Conservation (phyloP, 2,329 filamentous ascomycete genomes). For the Fusarium tuaranense region DNA sequence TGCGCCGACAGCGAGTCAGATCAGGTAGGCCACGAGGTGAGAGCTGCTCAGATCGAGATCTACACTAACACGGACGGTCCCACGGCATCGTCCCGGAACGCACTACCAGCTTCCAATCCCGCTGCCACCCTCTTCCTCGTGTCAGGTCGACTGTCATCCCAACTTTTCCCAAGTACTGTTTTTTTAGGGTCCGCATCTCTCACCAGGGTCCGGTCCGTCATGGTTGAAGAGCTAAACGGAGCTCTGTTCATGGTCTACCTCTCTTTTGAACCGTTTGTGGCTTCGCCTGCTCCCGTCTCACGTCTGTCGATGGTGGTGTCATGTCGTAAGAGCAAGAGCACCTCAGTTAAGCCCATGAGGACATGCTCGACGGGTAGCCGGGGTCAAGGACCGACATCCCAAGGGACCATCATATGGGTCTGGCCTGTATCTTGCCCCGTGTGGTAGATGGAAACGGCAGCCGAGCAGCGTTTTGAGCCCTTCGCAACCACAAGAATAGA, state of each 20-base stretch:
- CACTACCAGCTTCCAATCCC: conserved; percentile 35
- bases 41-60: conserved; percentile 43
- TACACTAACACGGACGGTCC: conserved; percentile 42
- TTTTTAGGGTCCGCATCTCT: conserved; percentile 11
- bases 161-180: conserved; percentile 27
- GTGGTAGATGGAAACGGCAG: conserved; percentile 14
- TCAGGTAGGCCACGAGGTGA: conserved; percentile 36
- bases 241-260: conserved; percentile 4
- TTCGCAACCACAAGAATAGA: conserved; percentile 19
- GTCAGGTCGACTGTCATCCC: conserved; percentile 35
- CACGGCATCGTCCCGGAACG: conserved; percentile 29
- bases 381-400: conserved; percentile 25
- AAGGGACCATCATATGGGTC: conserved; percentile 9
- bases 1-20: conserved; percentile 43
- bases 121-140: conserved; percentile 25
- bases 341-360: conserved; percentile 24
- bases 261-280: conserved; percentile 22
- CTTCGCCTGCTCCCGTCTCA: conserved; percentile 30
- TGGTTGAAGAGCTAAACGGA: conserved; percentile 18
- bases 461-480: conserved; percentile 41
- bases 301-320: conserved; percentile 38
- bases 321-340: conserved; percentile 32
- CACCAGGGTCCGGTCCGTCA: conserved; percentile 11
- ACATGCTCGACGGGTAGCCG: conserved; percentile 29
- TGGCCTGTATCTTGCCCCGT: conserved; percentile 18